Base-by-base conservation (phyloP, 202 grass and related monocot genomes). In the Setaria viridis region DNA sequence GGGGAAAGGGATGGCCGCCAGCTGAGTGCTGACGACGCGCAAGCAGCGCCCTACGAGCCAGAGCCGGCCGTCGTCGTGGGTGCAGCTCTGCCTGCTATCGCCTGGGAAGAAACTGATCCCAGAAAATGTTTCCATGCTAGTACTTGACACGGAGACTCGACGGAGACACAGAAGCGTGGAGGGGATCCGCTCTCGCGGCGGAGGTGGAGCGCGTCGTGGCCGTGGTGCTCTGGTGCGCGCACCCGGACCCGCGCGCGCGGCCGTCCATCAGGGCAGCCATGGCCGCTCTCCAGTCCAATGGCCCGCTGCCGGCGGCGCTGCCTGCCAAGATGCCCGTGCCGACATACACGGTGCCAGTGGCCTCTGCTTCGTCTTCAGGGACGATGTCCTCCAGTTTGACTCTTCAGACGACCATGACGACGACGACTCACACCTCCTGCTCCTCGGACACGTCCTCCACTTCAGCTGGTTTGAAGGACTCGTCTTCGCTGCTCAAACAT, bases 311-410 rank as follows among this genome's bases (percentile, higher is more conserved):
- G 2, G 80, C 86, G 15, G 4, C 42, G 63, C 25, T 78, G 32
- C 80, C 80, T 0, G 5, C 53, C 30, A 85, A 30, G 55, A 85
- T 79, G 75, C 84, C 84, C 5, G 84, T 85, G 43, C 66, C 84
- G 12, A 85, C 1, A 2, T 63, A 85, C 20, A 75, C 54, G 17
- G 30, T 14, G 5, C 75, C 75, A 6, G 41, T 58, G 74, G 42
- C 42, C 42, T 0, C 32, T 30, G 3, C 11, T 9, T 41, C 54
- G 3, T 80, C 76, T 7, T 10, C 66, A 11, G 66, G 8, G 66
- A 20, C n/a, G 66, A 5, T 17, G 66, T 11, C 67, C 3, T 69
- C 37, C 19, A 21, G 39, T n/a, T 69, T 45, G 39, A 43, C 39
- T n/a, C n/a, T n/a, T 20, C 8, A 21, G 67, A 2, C 67, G 34